Evolutionary conservation across 257 asterid genomes (phyloP).

Genomic region (Solanum ossicruentum): DNA sequence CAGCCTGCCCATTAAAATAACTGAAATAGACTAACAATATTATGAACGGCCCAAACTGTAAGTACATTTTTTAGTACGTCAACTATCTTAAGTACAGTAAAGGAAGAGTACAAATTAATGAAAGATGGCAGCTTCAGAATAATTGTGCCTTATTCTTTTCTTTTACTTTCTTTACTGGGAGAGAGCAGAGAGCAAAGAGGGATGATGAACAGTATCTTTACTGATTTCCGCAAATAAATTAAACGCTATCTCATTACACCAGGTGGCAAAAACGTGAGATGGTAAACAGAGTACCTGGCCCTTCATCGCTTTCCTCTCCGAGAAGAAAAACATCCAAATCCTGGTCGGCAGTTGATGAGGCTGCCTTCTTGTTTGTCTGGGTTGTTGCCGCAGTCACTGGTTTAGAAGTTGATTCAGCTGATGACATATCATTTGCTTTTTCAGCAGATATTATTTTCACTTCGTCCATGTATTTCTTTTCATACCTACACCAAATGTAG

Average conservation of each 20-base stretch:
- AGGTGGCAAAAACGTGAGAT: not conserved
- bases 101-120: not conserved
- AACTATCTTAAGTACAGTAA: not conserved
- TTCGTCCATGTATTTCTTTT: constrained; percentile 57
- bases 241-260: not conserved
- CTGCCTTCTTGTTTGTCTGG: constrained; percentile 28
- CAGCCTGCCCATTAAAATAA: not conserved
- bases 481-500: constrained; percentile 37
- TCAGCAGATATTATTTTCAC: constrained; percentile 38
- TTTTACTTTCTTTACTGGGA: not conserved
- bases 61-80: not conserved
- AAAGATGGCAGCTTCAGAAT: not conserved
- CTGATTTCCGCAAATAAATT: not conserved
- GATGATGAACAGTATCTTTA: not conserved
- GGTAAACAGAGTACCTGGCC: constrained; percentile 47
- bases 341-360: constrained; percentile 56
- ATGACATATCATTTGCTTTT: constrained; percentile 27
- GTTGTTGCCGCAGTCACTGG: constrained; percentile 18
- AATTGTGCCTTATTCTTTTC: not conserved
- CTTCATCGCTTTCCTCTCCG: constrained; percentile 86
- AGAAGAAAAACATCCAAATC: constrained; percentile 94
- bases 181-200: not conserved
- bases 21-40: not conserved
- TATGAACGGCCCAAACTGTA: not conserved
- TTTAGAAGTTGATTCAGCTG: constrained; percentile 36